Evolutionary conservation across 495 filamentous ascomycete species (phyloP).

Genomic region (Daldinia grandis): DNA sequence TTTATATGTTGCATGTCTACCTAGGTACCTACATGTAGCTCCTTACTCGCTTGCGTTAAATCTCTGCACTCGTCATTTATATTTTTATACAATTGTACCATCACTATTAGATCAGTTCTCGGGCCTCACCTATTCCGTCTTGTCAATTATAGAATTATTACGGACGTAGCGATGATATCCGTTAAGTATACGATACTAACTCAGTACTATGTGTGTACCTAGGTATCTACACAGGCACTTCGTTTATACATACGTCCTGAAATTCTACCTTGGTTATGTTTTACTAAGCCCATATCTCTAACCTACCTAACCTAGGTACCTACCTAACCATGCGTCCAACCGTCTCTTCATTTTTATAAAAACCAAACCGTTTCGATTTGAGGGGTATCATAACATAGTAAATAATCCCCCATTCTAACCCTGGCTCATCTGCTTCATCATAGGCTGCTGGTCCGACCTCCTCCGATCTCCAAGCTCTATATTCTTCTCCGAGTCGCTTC

Average conservation of each 20-base stretch:
- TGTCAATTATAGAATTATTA: neutral
- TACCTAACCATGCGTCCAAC: neutral
- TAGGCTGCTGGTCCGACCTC: neutral
- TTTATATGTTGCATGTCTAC: neutral
- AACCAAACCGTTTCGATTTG: neutral
- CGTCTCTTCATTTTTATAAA: neutral
- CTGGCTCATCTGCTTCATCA: neutral
- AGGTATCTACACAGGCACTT: neutral
- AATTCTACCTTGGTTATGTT: neutral
- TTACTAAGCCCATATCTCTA: neutral
- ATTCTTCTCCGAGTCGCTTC: neutral
- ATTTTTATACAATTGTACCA: neutral
- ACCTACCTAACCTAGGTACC: neutral
- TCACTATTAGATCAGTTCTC: neutral
- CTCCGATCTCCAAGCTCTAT: neutral
- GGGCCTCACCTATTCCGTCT: neutral
- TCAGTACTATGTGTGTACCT: neutral
- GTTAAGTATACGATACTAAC: neutral
- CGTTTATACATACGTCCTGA: neutral
- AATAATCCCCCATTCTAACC: neutral
- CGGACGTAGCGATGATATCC: neutral
- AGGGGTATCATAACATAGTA: neutral
- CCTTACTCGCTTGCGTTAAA: neutral
- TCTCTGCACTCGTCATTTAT: neutral
- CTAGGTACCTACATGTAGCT: neutral